Evolutionary conservation across 495 filamentous ascomycete genomes (phyloP).

Genomic region (Penicillium diatomitis): DNA sequence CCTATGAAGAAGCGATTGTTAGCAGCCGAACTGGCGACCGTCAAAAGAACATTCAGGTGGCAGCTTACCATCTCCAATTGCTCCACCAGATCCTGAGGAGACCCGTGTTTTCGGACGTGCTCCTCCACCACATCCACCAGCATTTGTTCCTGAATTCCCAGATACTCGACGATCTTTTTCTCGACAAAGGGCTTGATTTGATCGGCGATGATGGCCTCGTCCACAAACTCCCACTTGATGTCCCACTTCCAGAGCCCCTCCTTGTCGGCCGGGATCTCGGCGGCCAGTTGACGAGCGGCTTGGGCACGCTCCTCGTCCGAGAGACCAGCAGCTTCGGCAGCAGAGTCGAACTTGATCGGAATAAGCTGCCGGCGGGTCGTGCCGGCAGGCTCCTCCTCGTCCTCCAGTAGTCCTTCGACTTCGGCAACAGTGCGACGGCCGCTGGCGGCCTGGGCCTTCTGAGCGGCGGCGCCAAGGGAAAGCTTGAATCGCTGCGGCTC

Average conservation of each 20-base stretch:
- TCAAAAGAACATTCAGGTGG: slow-evolving; percentile 1
- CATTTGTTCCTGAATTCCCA: slow-evolving; percentile 94
- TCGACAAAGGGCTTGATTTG: slow-evolving; percentile 92
- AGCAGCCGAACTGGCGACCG: slow-evolving; percentile 15
- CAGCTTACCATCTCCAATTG: slow-evolving; percentile 69
- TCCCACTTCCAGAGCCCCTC: slow-evolving; percentile 85
- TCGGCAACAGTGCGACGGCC: slow-evolving; percentile 78
- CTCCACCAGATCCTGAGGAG: slow-evolving; percentile 72
- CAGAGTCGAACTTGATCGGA: slow-evolving; percentile 84
- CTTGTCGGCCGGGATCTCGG: slow-evolving; percentile 82
- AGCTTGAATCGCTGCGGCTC: slow-evolving; percentile 85
- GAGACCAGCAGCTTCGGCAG: slow-evolving; percentile 58
- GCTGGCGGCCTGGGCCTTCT: slow-evolving; percentile 66
- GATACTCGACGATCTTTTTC: slow-evolving; percentile 94
- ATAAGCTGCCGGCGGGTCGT: slow-evolving; percentile 71
- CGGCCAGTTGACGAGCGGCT: slow-evolving; percentile 68
- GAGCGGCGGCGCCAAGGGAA: slow-evolving; percentile 80
- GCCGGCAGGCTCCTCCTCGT: slow-evolving; percentile 74
- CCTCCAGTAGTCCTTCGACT: slow-evolving; percentile 87
- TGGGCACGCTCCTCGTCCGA: slow-evolving; percentile 77
- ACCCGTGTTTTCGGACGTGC: slow-evolving; percentile 67
- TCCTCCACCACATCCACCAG: slow-evolving; percentile 88
- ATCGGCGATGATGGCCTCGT: slow-evolving; percentile 71
- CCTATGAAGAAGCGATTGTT: slow-evolving; percentile 39
- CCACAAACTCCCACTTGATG: slow-evolving; percentile 90